phyloP scores from a whole-genome alignment of 129 eudicot genomes.

The Centaurea solstitialis region DNA sequence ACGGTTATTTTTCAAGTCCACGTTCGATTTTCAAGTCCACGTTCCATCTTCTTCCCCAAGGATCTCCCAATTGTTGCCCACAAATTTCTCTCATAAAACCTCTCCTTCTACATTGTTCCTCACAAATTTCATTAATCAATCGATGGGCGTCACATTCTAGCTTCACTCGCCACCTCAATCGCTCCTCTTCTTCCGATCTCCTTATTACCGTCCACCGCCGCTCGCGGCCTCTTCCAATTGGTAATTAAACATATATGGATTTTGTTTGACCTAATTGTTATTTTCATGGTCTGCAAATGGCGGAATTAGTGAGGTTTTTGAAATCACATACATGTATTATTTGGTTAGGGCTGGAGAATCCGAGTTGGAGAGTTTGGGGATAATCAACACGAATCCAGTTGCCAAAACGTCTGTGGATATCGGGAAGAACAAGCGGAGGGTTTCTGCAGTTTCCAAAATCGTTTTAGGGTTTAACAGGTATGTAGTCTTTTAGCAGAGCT shows the following conservation, averaged over 20 bases:
- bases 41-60: too few relatives aligned
- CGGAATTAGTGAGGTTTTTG: background rate
- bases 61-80: too few relatives aligned
- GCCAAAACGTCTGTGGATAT: constrained; percentile 88
- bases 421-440: constrained; percentile 81
- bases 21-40: too few relatives aligned
- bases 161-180: constrained; percentile 58
- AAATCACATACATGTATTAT: constrained; percentile 64
- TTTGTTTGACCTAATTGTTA: background rate
- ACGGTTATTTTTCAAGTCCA: too few relatives aligned
- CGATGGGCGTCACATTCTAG: constrained; percentile 63
- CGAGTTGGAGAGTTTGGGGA: constrained; percentile 76
- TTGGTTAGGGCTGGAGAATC: constrained; percentile 99
- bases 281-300: background rate
- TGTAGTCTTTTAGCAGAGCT: too few relatives aligned
- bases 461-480: too few relatives aligned
- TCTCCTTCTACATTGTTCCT: too few relatives aligned
- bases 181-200: constrained; percentile 19
- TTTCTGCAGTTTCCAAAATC: too few relatives aligned
- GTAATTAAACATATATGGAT: constrained; percentile 37
- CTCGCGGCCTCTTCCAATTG: constrained; percentile 96
- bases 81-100: too few relatives aligned
- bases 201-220: constrained; percentile 39
- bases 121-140: too few relatives aligned
- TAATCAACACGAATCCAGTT: constrained; percentile 93